Conservation (phyloP, 164 flowering plant genomes). For the Umbilicus rupestris region DNA sequence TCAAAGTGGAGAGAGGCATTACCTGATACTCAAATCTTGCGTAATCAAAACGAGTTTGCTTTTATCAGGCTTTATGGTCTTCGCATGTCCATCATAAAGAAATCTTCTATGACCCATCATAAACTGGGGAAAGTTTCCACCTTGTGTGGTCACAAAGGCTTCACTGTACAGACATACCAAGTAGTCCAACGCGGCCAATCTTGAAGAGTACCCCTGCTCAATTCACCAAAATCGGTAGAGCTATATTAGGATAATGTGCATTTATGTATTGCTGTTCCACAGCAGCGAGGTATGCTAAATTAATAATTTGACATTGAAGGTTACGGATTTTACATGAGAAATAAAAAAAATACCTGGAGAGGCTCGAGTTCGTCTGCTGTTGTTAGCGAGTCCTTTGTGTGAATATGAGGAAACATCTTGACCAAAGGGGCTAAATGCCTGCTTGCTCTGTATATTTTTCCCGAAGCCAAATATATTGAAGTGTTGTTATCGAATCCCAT, state of each 20-base stretch:
- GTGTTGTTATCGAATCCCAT: constrained; percentile 75
- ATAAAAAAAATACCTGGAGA: constrained; percentile 32
- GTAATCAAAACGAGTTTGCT: constrained; percentile 52
- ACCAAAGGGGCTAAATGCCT: constrained; percentile 48
- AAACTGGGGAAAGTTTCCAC: constrained; percentile 94
- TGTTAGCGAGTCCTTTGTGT: constrained; percentile 67
- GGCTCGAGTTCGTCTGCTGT: constrained; percentile 56
- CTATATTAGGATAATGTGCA: too few species aligned
- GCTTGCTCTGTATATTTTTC: constrained; percentile 54
- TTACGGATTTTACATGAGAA: neutral
- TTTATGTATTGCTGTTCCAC: neutral
- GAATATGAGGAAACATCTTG: constrained; percentile 64
- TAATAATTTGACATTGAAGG: neutral
- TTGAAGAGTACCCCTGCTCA: constrained; percentile 65
- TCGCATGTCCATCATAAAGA: constrained; percentile 70
- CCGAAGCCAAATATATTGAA: constrained; percentile 76
- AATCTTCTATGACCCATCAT: constrained; percentile 84
- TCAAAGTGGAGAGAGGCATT: neutral
- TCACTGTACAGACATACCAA: constrained; percentile 74
- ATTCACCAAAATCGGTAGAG: too few species aligned
- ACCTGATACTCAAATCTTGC: constrained; percentile 59
- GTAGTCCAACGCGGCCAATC: constrained; percentile 91
- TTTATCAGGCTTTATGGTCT: constrained; percentile 82
- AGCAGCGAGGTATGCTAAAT: neutral
- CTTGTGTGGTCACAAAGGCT: constrained; percentile 90